Evolutionary conservation across 2,329 filamentous ascomycete species (phyloP).

Genomic region (Aspergillus thermomutatus): DNA sequence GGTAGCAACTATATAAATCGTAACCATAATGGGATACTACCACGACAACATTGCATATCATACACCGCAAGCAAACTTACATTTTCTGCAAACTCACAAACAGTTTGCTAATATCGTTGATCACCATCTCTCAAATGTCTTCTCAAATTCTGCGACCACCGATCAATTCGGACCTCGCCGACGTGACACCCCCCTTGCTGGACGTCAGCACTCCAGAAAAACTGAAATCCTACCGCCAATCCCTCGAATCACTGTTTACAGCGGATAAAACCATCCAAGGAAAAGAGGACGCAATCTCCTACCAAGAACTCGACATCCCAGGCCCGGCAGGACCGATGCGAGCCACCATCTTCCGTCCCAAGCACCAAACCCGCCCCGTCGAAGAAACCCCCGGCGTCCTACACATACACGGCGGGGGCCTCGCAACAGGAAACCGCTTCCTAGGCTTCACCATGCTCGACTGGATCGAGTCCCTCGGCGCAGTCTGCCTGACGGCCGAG

Average conservation of each 20-base stretch:
- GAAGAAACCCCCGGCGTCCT: conserved; percentile 51
- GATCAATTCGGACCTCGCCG: neutral
- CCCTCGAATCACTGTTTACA: neutral
- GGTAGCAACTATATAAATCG: too few relatives aligned
- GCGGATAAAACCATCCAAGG: conserved; percentile 1
- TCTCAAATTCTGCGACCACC: neutral
- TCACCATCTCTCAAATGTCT: too few relatives aligned
- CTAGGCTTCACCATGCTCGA: conserved; percentile 59
- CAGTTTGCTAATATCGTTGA: too few relatives aligned
- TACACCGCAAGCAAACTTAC: too few relatives aligned
- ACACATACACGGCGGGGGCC: conserved; percentile 67
- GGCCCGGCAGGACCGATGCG: conserved; percentile 6
- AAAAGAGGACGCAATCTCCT: conserved; percentile 2
- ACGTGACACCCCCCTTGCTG: neutral
- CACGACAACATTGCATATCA: too few relatives aligned
- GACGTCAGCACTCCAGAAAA: neutral
- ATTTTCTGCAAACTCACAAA: too few relatives aligned
- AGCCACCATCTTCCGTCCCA: conserved; percentile 8
- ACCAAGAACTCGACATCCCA: conserved; percentile 7
- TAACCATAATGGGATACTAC: too few relatives aligned
- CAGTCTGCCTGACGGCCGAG: conserved; percentile 61
- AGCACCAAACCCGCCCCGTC: neutral
- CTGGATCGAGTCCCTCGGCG: conserved; percentile 52
- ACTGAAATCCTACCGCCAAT: neutral
- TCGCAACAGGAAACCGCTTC: conserved; percentile 60